Conservation (phyloP, 495 filamentous ascomycete species). For the Delitschia confertaspora region DNA sequence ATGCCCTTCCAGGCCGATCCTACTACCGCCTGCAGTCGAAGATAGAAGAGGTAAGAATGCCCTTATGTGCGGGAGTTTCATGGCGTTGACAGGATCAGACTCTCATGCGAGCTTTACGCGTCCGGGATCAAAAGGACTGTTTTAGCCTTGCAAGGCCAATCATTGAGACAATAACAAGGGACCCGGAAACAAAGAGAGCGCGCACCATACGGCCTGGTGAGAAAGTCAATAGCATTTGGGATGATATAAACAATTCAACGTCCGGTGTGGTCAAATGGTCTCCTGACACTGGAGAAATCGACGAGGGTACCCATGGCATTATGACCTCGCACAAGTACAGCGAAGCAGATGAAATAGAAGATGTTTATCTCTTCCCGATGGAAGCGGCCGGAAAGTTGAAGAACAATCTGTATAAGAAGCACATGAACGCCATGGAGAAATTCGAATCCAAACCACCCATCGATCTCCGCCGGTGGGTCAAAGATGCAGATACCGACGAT, state of each 20-base stretch:
- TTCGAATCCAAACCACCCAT: slow-evolving; percentile 27
- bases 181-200: slow-evolving; percentile 34
- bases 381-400: slow-evolving; percentile 27
- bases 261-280: slow-evolving; percentile 13
- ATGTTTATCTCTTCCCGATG: slow-evolving; percentile 41
- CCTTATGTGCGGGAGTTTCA: neutral
- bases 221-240: slow-evolving; percentile 35
- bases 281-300: neutral
- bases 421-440: slow-evolving; percentile 34
- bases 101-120: slow-evolving; percentile 36
- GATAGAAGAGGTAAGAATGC: slow-evolving; percentile 29
- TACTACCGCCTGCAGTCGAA: slow-evolving; percentile 29
- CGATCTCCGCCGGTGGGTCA: slow-evolving; percentile 27
- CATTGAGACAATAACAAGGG: slow-evolving; percentile 35
- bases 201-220: slow-evolving; percentile 40
- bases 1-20: slow-evolving; percentile 35
- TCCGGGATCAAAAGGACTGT: slow-evolving; percentile 28
- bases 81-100: slow-evolving; percentile 24
- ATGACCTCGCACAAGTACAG: slow-evolving; percentile 37
- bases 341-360: slow-evolving; percentile 41
- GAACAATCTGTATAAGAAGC: slow-evolving; percentile 34
- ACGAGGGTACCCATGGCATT: too few relatives aligned
- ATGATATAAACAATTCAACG: slow-evolving; percentile 30
- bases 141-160: slow-evolving; percentile 34
- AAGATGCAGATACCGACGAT: slow-evolving; percentile 29